Evolutionary conservation across 2,329 filamentous ascomycete genomes (phyloP), one percentile per base, ranked within the genome.

Genomic region (Hansfordia pulvinata): DNA sequence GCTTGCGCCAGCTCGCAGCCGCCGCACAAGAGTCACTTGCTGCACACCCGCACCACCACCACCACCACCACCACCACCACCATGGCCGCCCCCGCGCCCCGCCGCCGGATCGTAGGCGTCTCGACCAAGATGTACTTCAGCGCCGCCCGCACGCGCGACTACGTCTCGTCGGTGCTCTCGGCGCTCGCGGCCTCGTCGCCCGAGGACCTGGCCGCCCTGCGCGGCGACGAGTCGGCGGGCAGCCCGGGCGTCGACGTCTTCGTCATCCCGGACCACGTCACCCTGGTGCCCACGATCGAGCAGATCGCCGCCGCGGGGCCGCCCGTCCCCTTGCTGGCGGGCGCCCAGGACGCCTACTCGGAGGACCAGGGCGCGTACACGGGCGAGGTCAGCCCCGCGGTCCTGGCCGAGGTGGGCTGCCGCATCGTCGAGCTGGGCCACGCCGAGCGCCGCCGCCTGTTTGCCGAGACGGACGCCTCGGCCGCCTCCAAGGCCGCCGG

Each of bases 41-140:
- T n/a, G n/a, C n/a, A n/a, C n/a, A n/a, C n/a, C n/a, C n/a, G n/a
- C n/a, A 13, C 7, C 8, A 8, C 22, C 8, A 23, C 7, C 8
- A 8, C 13, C 6, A 15, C 22, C 14, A 14, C 22, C 22, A 23
- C 17, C 7, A 17, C 15, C 14, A 17, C 26, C 26, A 33, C 24
- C 17, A 44, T 41, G 39, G 16, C 41, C 23, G 26, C 48, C 16
- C 46, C 52, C 30, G 35, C 41, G 16, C 47, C 53, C 30, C 63
- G 58, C 24, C 69, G 69, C 42, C 73, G 72, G 41, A 60, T 85
- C 33, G 62, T 85, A 32, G 78, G 79, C 48, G 73, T 83, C 36
- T 79, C 73, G 24, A 70, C 78, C 20, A 85, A 85, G 44, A 80
- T 84, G 70, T 85, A 86, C 63, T 86, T 86, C 54, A 69, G 75